Evolutionary conservation across 257 asterid species (phyloP), one percentile per base, ranked within the genome.

Genomic region (Schizonepeta tenuifolia): DNA sequence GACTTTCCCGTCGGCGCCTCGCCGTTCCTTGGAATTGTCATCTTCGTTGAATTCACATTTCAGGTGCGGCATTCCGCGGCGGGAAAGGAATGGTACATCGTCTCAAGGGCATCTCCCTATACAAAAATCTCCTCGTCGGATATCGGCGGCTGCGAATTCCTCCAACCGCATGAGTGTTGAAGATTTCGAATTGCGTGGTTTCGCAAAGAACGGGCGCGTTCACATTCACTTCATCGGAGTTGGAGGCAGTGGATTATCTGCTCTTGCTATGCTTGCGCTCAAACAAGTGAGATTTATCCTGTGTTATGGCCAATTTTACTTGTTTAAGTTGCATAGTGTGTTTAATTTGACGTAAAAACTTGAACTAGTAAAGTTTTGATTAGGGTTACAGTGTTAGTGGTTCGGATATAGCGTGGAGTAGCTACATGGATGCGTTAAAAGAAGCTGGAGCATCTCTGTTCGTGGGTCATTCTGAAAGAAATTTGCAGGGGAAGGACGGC

Each of bases 171-270:
- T 24, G 18, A 65, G 49, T 12, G 36, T 14, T 26, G 69, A 38
- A 49, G 35, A 43, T 12, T 10, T 43, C 43, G 63, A 26, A 13
- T 40, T 53, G 41, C 33, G 8, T 7, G 53, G 33, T 41, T 12
- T 26, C 8, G 69, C 58, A 40, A 43, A 65, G 70, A 75, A 53
- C 49, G 74, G 67, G 31, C 66, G 76, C 82, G 38, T 80, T 67
- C 87, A 80, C 82, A 28, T 80, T 67, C 87, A 80, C 80, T 83
- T 78, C 75, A 53, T 78, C 59, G 82, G 83, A 51, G 81, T 77
- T 9, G 87, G 87, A 49, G 87, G 87, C 50, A 21, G 79, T 61
- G 83, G 84, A 57, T 31, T 74, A 68, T 83, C 85, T 69, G 83
- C 83, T 58, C 81, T 83, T 28, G 87, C 87, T 5, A 55, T 77